These are phyloP conservation scores for Claviceps purpurea DNA, from an alignment of 2,329 filamentous ascomycete species.

Conservation along the genomic window DNA sequence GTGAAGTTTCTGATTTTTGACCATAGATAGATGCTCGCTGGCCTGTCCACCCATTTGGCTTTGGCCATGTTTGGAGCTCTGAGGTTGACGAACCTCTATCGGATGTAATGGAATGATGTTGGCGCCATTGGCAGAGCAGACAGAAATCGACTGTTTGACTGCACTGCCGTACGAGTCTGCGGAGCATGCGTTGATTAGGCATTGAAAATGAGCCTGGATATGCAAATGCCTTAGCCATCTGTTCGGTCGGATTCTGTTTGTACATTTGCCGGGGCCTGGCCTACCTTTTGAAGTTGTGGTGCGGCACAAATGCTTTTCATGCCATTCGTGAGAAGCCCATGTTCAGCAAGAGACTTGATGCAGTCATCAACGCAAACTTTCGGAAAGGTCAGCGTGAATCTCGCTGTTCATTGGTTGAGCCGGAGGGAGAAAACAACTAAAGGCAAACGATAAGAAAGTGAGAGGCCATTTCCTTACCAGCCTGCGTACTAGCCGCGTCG, in stretches of 20 bases:
- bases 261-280: neutral
- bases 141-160: constrained; percentile 13
- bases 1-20: constrained; percentile 3
- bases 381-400: neutral
- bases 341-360: constrained; percentile 8
- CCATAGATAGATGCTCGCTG: neutral
- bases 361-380: constrained; percentile 12
- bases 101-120: constrained; percentile 18
- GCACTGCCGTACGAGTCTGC: constrained; percentile 16
- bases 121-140: constrained; percentile 15
- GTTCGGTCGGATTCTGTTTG: neutral
- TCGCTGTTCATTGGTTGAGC: neutral
- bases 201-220: constrained; percentile 18
- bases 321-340: constrained; percentile 6
- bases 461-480: neutral
- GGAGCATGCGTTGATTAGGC: constrained; percentile 17
- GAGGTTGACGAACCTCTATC: constrained; percentile 12
- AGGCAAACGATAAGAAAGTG: neutral
- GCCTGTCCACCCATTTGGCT: constrained; percentile 5
- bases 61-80: neutral
- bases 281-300: constrained; percentile 5
- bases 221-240: constrained; percentile 1
- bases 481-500: neutral
- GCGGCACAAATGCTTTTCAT: constrained; percentile 9
- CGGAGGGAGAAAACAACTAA: neutral